Conservation (phyloP, 1,284 basidiomycete species). For the Trametes versicolor region DNA sequence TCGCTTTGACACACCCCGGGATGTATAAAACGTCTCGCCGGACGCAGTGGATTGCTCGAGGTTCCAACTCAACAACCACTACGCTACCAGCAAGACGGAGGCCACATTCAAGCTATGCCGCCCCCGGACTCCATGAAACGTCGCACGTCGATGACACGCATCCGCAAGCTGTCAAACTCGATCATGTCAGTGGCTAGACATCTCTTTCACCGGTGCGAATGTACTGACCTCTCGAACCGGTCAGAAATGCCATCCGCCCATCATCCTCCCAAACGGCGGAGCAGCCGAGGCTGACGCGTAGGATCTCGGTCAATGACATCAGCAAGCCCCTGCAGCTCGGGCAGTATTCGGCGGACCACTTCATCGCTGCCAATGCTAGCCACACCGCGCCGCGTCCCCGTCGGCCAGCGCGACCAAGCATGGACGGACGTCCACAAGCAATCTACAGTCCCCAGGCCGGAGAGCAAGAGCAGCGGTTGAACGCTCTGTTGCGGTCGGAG, state of each 20-base stretch:
- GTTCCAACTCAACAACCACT: conserved; percentile 7
- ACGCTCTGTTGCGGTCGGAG: conserved; percentile 9
- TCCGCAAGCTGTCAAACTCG: conserved; percentile 20
- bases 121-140: not conserved
- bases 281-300: not conserved
- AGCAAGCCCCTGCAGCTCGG: conserved; percentile 4
- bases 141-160: not conserved
- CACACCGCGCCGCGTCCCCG: not conserved
- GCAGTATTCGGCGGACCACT: not conserved
- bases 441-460: not conserved
- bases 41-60: conserved; percentile 14
- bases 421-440: conserved; percentile 1
- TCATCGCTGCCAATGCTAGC: not conserved
- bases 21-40: conserved; percentile 6
- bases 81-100: conserved; percentile 8
- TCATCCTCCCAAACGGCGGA: not conserved
- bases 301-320: conserved; percentile 13
- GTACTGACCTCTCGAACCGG: conserved; percentile 8
- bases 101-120: too few species aligned
- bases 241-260: conserved; percentile 8
- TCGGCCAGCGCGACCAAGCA: not conserved
- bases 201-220: not conserved
- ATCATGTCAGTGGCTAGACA: conserved; percentile 10
- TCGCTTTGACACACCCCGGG: conserved; percentile 4
- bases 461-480: not conserved